phyloP scores from a whole-genome alignment of 2,329 filamentous ascomycete genomes.

The Alternaria gansuensis region DNA sequence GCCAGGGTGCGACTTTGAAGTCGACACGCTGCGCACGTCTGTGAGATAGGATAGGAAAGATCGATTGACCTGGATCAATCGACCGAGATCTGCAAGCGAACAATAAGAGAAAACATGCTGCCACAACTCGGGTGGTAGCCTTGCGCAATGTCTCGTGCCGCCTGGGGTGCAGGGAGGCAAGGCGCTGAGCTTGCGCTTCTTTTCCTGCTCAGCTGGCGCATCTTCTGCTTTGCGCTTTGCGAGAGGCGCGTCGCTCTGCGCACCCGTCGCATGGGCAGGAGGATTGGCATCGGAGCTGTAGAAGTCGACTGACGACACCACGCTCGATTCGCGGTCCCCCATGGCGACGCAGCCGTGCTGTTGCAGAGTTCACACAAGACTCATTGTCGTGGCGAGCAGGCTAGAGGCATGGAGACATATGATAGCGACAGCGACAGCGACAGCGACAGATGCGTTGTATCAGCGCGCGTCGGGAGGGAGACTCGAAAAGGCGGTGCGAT shows the following conservation, averaged over 20 bases:
- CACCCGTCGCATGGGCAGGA: constrained; percentile 23
- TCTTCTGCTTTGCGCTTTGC: constrained; percentile 52
- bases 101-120: constrained; percentile 74
- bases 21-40: constrained; percentile 47
- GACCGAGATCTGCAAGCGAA: constrained; percentile 69
- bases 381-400: constrained; percentile 37
- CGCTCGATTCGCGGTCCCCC: constrained; percentile 47
- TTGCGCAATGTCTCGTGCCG: constrained; percentile 41
- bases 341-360: constrained; percentile 36
- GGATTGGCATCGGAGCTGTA: constrained; percentile 43
- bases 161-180: constrained; percentile 22
- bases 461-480: constrained; percentile 15
- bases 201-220: constrained; percentile 33
- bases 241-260: constrained; percentile 23
- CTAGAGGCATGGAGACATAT: constrained; percentile 40
- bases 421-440: neutral
- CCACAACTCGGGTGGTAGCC: constrained; percentile 71
- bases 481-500: constrained; percentile 18
- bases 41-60: constrained; percentile 65
- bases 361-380: constrained; percentile 45
- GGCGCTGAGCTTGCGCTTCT: constrained; percentile 46
- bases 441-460: constrained; percentile 10
- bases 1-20: constrained; percentile 43
- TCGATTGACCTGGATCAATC: constrained; percentile 72
- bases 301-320: constrained; percentile 50